Base-by-base conservation (phyloP, 257 asterid genomes). In the Coffea canephora region DNA sequence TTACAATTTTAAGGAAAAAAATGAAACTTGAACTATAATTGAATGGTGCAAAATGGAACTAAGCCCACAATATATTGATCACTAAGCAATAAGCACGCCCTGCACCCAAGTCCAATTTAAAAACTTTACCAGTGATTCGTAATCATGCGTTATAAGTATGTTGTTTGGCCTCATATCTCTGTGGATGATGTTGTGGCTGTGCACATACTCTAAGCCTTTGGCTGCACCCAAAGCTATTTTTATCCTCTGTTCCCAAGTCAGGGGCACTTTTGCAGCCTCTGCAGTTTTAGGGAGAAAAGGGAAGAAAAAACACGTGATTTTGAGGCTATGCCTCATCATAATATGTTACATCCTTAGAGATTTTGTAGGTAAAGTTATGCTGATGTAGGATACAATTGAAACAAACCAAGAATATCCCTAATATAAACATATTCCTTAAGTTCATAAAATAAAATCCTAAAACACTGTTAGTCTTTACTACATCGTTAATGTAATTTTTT, bases 71-170 rank as follows among this genome's bases (percentile, higher is more conserved):
- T 46, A 6, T 46, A 2, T 69, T 69, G 6, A 5, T 16, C 23
- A 8, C 11, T 13, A 69, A 57, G 65, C 19, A 57, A 12, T 3
- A 69, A 57, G 65, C 19, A 18, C 16, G 16, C 0, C 21, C 5
- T 57, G n/a, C n/a, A 27, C 18, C 39, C 41, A 73, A 73, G 9
- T 13, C 50, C 27, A 41, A 54, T 21, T 34, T 39, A 3, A 15
- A 73, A 41, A 78, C 71, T 69, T 72, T 76, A 91, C 96, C 92
- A 89, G 82, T 15, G 97, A 81, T 71, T 89, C 91, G 75, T 91
- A 82, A 88, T 92, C 94, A 87, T 92, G 97, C 4, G 94, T 92
- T 67, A 91, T 88, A 81, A 92, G 97, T 64, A 92, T 91, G 83
- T 92, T 92, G 70, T 84, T 83, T 6, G 96, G 96, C 73, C 91